Evolutionary conservation across 2,329 filamentous ascomycete species (phyloP), one percentile per base, ranked within the genome.

Genomic region (Hirsutella thompsonii): DNA sequence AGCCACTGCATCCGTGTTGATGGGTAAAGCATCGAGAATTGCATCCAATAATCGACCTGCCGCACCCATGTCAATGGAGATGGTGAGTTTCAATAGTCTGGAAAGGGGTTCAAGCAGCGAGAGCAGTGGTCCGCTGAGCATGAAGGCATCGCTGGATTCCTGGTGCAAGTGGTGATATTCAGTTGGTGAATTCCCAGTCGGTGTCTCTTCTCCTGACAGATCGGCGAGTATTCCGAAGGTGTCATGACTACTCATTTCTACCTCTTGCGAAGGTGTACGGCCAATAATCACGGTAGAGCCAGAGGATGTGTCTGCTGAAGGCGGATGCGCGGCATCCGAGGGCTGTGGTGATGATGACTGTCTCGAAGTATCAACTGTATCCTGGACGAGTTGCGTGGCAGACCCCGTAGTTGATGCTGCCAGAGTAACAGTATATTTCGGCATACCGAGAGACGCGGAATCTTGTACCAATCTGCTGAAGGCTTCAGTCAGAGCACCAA

Each of bases 11-110:
- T 40, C 36, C n/a, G 41, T 33, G 30, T 52, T 39, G 8, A 55
- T 41, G 20, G 45, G 45, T 38, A 54, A 40, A 19, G 40, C 45
- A 8, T 34, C 36, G 2, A 55, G 40, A 9, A 51, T 43, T n/a
- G 43, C 38, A 19, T 55, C 52, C 14, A 49, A 42, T 29, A 55
- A 41, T 29, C 20, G 44, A n/a, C 49, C 50, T 4, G 47, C 47
- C 14, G 48, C 46, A 10, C 42, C 44, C 1, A 44, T 23, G 35
- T 52, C 49, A 5, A 48, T 37, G 13, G 16, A 35, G 21, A 46
- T 48, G 18, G 51, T 47, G 23, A 50, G 42, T 2, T 29, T 37
- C 8, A 52, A 42, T 8, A 54, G 39, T 11, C 40, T 34, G 2
- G 52, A 48, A 8, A 52, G 38, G n/a, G 39, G 39, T 13, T 37